Percentiles rank a stretch among this genome's conserved stretches.
phyloP scores from a whole-genome alignment of 139 green algal genomes.

The Pleodorina starrii region DNA sequence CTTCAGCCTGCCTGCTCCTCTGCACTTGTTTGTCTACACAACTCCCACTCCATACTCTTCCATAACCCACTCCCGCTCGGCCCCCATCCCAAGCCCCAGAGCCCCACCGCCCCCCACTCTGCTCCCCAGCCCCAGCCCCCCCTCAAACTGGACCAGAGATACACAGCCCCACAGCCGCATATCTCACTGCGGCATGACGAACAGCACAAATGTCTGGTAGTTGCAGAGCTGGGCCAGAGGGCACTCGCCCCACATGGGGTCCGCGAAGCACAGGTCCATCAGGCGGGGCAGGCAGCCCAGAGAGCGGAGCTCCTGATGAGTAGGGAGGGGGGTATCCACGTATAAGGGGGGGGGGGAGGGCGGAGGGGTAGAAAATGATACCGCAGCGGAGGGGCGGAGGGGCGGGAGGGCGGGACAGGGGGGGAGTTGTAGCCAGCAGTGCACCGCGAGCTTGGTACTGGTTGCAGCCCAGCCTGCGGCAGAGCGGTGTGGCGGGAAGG shows the following conservation, averaged over 20 bases:
- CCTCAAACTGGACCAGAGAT: not conserved
- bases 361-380: not conserved
- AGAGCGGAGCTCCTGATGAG: conserved; percentile 68
- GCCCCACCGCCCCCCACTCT: not conserved
- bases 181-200: conserved; percentile 57
- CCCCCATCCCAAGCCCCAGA: too few species aligned
- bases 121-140: not conserved
- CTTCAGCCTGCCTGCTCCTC: too few species aligned
- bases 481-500: too few species aligned
- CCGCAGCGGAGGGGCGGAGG: not conserved
- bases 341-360: not conserved
- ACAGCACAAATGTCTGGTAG: conserved; percentile 80
- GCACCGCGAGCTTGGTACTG: too few species aligned
- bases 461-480: too few species aligned
- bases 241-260: conserved; percentile 83
- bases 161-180: not conserved
- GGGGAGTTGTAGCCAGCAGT: too few species aligned
- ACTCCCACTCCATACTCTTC: too few species aligned
- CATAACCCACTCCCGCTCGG: too few species aligned
- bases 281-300: conserved; percentile 69
- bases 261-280: conserved; percentile 79
- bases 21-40: too few species aligned
- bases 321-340: not conserved
- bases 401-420: not conserved
- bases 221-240: conserved; percentile 81